Evolutionary conservation across 768 basidiomycete species (phyloP).

Genomic region (Pulveroboletus sp.): DNA sequence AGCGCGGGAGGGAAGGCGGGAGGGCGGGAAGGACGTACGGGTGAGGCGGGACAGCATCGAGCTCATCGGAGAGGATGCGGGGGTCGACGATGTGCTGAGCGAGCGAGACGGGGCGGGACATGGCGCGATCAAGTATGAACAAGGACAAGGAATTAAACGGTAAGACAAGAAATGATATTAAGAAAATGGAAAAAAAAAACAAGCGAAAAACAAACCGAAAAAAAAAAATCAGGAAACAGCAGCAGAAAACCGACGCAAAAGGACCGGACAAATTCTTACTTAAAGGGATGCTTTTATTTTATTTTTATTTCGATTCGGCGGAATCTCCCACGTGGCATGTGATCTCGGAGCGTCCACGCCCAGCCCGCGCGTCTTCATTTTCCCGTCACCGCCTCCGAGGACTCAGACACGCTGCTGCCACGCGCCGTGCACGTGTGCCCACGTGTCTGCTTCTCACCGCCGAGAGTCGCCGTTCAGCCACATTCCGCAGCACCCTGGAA

Average conservation of each 20-base stretch:
- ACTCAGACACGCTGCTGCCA: conserved; percentile 1
- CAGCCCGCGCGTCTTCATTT: too few relatives aligned
- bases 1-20: background rate
- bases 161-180: background rate
- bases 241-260: background rate
- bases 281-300: background rate
- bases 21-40: conserved; percentile 1
- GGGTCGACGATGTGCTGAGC: conserved; percentile 29
- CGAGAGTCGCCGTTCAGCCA: too few relatives aligned
- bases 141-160: background rate
- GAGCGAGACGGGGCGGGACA: conserved; percentile 10
- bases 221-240: background rate
- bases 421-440: conserved; percentile 18
- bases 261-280: background rate
- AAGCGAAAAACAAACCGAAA: background rate
- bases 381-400: too few relatives aligned
- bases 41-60: conserved; percentile 4
- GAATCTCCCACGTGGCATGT: conserved; percentile 25
- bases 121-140: conserved; percentile 18
- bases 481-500: too few relatives aligned
- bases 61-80: conserved; percentile 25
- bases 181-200: background rate
- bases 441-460: conserved; percentile 3
- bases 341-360: background rate
- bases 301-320: background rate